A percentile compares a stretch with the other conserved stretches of the same genome.
Evolutionary conservation across 257 asterid genomes (phyloP).

Genomic region (Nicotiana noctiflora): DNA sequence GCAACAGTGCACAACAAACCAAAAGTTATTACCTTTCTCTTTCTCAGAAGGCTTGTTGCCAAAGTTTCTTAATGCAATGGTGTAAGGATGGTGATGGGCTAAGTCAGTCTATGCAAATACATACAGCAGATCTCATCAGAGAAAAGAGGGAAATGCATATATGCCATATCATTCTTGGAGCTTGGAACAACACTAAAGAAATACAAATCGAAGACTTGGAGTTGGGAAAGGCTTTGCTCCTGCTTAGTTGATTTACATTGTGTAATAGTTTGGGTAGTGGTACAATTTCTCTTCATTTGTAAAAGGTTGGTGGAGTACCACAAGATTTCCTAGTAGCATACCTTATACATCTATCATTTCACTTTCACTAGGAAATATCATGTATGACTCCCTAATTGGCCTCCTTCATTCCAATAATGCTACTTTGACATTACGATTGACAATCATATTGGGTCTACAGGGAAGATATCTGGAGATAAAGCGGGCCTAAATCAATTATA

Average conservation of each 20-base stretch:
- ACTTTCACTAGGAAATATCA: not conserved
- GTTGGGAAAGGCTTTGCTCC: not conserved
- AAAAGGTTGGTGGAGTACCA: not conserved
- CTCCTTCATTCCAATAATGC: not conserved
- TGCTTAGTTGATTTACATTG: not conserved
- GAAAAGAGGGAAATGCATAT: not conserved
- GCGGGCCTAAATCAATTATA: not conserved
- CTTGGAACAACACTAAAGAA: not conserved
- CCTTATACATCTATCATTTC: not conserved
- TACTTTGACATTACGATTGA: not conserved
- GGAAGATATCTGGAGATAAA: not conserved
- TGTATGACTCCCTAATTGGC: not conserved
- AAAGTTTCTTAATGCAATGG: slow-evolving; percentile 52
- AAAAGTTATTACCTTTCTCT: slow-evolving; percentile 31
- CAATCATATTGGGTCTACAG: not conserved
- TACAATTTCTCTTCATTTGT: not conserved
- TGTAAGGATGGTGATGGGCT: slow-evolving; percentile 56
- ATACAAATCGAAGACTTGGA: not conserved
- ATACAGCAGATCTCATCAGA: slow-evolving; percentile 3
- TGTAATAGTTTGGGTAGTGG: not conserved
- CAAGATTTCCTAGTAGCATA: not conserved
- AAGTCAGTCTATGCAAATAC: slow-evolving; percentile 50
- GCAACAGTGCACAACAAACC: not conserved
- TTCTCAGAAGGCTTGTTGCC: slow-evolving; percentile 39
- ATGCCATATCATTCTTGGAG: not conserved